These are phyloP conservation scores for Ambrosia artemisiifolia DNA, from an alignment of 129 eudicot genomes.

Conservation along the genomic window DNA sequence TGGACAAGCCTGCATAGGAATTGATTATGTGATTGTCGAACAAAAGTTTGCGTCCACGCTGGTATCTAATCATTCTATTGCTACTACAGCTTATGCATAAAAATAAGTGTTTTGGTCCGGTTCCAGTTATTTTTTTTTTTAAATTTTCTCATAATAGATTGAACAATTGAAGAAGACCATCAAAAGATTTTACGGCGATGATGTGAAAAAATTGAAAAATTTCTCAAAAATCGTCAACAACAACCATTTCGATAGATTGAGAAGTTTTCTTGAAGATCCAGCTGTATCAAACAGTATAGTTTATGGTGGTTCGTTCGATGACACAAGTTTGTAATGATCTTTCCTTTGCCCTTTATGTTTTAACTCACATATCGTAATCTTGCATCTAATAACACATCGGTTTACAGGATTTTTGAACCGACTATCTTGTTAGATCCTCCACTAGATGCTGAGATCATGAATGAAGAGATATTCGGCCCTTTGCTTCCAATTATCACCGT, in stretches of 20 bases:
- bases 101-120: neutral
- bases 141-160: conserved; percentile 39
- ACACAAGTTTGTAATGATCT: conserved; percentile 45
- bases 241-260: conserved; percentile 62
- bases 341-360: neutral
- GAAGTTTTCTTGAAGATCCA: conserved; percentile 76
- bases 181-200: conserved; percentile 66
- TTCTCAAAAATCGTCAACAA: conserved; percentile 68
- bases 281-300: conserved; percentile 65
- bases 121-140: neutral
- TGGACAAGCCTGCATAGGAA: conserved; percentile 88
- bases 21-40: conserved; percentile 83
- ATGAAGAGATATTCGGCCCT: conserved; percentile 93
- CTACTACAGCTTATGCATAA: neutral
- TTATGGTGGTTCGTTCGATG: conserved; percentile 81
- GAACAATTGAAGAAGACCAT: conserved; percentile 52
- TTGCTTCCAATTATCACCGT: conserved; percentile 92
- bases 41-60: conserved; percentile 53
- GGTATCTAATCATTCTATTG: conserved; percentile 53
- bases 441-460: conserved; percentile 74
- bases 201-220: conserved; percentile 48
- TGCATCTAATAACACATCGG: neutral
- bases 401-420: conserved; percentile 72
- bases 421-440: conserved; percentile 93
- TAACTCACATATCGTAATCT: neutral